Evolutionary conservation across 371 early-diverging fungal species (phyloP), one percentile per base, ranked within the genome.

Genomic region (Mucor indicus): DNA sequence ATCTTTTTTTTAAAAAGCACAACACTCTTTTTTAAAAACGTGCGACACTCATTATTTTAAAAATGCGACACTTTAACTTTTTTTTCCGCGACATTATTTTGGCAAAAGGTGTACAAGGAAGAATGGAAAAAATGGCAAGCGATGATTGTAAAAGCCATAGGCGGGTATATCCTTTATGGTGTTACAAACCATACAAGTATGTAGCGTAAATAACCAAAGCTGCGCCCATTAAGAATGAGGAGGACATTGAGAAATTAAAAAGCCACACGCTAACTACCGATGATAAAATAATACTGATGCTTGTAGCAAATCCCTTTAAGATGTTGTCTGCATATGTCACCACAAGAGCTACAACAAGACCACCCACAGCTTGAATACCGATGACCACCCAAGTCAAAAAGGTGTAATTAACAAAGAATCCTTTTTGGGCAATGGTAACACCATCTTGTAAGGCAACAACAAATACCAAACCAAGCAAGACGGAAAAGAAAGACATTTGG

Each of bases 261-360:
- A 92, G 42, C 40, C 67, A 80, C 15, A 83, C 68, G 29, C 84
- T 83, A 6, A 80, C 69, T 35, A 85, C 61, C 39, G 84, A 78
- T 29, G 90, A 89, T 37, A 95, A 68, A 25, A 95, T 85, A 40
- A 95, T 95, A 32, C 93, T 89, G 31, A 95, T 81, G 39, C 90
- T 89, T 13, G 96, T 95, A 10, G 96, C 94, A 62, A 89, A 89
- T 1, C 94, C 93, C 61, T 95, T 95, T 44, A 95, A 72, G 48
- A 95, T 95, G 55, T 93, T 95, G 60, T 95, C 95, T 0, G 96
- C 95, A 64, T 92, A 91, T 71, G 90, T 90, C 35, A 95, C 93
- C 2, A 95, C 95, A 4, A 95, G 56, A 0, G 92, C 93, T 0
- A 95, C 96, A 42, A 95, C 81, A 12, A 95, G 67, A 1, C 96